phyloP scores from a whole-genome alignment of 139 green algal species.

The Spirogloea muscicola region DNA sequence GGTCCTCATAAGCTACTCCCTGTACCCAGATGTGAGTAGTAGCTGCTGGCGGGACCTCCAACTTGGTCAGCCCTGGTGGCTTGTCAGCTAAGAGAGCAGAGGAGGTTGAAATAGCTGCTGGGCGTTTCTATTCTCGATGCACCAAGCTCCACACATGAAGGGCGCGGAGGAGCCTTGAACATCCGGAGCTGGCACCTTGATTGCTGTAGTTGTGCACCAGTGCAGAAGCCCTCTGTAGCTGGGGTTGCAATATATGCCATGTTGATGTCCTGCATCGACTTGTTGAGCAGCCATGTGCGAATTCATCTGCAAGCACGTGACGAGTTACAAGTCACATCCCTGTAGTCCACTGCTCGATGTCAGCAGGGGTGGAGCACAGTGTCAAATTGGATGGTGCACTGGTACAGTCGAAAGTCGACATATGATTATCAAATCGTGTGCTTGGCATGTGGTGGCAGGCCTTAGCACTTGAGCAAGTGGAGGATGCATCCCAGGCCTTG shows the following conservation, averaged over 20 bases:
- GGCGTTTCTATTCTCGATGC: not conserved
- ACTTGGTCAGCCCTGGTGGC: not conserved
- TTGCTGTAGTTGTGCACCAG: no score
- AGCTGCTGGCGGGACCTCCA: not conserved
- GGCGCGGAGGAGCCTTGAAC: no score
- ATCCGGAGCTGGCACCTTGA: no score
- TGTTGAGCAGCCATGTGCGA: not conserved
- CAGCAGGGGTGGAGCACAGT: not conserved
- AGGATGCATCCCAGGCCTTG: constrained; percentile 13
- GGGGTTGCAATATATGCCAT: not conserved
- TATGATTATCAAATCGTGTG: not conserved
- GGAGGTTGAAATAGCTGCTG: not conserved
- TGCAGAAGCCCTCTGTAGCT: no score
- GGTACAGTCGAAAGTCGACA: no score
- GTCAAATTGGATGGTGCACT: not conserved
- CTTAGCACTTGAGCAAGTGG: constrained; percentile 20
- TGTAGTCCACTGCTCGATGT: not conserved
- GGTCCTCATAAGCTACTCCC: constrained; percentile 25
- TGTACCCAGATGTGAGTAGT: constrained; percentile 26
- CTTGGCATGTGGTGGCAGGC: not conserved
- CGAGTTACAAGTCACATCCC: not conserved
- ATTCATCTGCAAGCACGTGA: not conserved
- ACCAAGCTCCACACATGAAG: not conserved
- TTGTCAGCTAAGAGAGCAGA: not conserved
- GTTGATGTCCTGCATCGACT: not conserved